A percentile compares a stretch with the other conserved stretches of the same genome.
Evolutionary conservation across 2,329 filamentous ascomycete genomes (phyloP).

Genomic region (Verticillium zaregamsianum): DNA sequence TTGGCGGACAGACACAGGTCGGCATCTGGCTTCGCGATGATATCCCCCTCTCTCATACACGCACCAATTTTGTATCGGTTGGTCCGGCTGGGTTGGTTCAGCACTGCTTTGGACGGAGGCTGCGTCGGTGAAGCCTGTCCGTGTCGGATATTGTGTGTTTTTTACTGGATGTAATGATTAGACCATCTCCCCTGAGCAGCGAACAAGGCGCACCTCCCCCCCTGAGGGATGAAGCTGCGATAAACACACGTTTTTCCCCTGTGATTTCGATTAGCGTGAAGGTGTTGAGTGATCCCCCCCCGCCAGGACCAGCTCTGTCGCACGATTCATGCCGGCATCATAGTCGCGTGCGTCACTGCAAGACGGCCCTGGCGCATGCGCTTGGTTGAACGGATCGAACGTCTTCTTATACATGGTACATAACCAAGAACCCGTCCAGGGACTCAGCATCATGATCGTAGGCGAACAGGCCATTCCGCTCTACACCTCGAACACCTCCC

Average conservation of each 20-base stretch:
- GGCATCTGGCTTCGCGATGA: background rate
- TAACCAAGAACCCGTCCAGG: background rate
- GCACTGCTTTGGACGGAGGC: background rate
- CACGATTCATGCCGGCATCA: too few species aligned
- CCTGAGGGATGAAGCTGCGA: background rate
- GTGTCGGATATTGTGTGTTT: background rate
- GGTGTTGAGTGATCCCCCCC: too few species aligned
- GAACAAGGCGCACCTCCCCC: background rate
- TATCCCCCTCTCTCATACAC: background rate
- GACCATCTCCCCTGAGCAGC: background rate
- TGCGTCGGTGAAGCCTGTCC: background rate
- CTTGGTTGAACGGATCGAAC: background rate
- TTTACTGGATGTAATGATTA: background rate
- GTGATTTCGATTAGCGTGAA: background rate
- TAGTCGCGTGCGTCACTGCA: too few species aligned
- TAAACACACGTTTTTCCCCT: background rate
- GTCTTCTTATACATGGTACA: background rate
- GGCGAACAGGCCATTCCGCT: background rate
- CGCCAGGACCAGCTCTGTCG: too few species aligned
- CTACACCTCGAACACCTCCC: slow-evolving; percentile 62
- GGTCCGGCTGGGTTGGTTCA: background rate
- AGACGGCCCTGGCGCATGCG: too few species aligned
- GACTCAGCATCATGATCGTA: background rate
- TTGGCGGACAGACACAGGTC: slow-evolving; percentile 5
- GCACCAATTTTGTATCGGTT: background rate